These are phyloP conservation scores for Hyphodiscus sp. DNA, from an alignment of 2,329 filamentous ascomycete genomes.

Conservation along the genomic window DNA sequence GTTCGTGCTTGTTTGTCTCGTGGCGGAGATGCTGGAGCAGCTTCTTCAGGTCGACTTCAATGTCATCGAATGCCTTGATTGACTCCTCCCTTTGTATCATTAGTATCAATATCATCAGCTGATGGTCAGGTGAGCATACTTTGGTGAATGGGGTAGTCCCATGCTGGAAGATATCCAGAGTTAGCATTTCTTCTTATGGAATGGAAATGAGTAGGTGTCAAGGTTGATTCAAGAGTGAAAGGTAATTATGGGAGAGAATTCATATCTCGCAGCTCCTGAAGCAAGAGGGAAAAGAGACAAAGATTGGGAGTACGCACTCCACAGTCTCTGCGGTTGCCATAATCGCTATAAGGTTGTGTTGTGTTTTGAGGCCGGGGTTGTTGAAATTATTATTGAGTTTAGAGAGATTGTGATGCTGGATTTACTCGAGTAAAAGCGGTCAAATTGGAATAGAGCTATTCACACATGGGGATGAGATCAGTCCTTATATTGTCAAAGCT, in stretches of 20 bases:
- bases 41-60: constrained; percentile 46
- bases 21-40: constrained; percentile 43
- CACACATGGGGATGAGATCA: constrained; percentile 36
- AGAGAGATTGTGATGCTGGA: background rate
- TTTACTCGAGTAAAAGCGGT: too few species aligned
- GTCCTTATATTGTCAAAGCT: constrained; percentile 31
- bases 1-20: constrained; percentile 45
- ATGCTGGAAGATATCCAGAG: constrained; percentile 21
- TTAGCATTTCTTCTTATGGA: too few species aligned
- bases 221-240: too few species aligned
- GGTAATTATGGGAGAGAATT: too few species aligned
- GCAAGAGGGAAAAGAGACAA: too few species aligned
- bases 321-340: constrained; percentile 42
- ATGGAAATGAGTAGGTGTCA: too few species aligned
- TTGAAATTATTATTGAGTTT: background rate
- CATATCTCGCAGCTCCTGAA: too few species aligned
- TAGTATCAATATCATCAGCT: background rate
- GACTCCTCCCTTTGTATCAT: constrained; percentile 39
- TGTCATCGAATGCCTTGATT: constrained; percentile 41
- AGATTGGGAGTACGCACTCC: constrained; percentile 18
- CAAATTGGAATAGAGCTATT: too few species aligned
- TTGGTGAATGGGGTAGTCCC: constrained; percentile 33
- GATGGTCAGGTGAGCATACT: constrained; percentile 30
- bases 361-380: background rate
- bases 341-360: constrained; percentile 2